Base-by-base conservation (phyloP, 2,329 filamentous ascomycete species). In the Phoma herbarum region DNA sequence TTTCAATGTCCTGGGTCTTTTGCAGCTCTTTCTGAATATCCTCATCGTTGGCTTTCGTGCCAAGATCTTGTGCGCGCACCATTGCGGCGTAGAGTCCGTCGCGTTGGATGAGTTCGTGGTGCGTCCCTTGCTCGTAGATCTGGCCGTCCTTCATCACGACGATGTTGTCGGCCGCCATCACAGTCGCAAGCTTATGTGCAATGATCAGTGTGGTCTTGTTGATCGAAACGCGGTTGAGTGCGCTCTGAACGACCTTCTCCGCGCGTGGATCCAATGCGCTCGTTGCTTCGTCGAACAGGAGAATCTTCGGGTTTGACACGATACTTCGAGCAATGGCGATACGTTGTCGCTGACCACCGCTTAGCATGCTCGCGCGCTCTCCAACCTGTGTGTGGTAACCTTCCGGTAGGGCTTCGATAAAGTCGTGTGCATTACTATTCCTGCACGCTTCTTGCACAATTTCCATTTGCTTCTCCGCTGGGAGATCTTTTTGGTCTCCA, bases 311-410 rank as follows among this genome's bases (percentile, higher is more conserved):
- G 6, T 59, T 43, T 3, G 49, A 51, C 9, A 59, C 46, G 18
- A 59, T 86, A 9, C 49, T 53, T 25, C 57, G 45, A 16, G 57
- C 57, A 20, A 59, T 59, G 9, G 50, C 93, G 26, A 97, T 88
- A 59, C 93, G 90, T 77, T 97, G 93, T 77, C 97, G 96, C 78
- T 97, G 93, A 0, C 93, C 93, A 53, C 93, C 93, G 12, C 59
- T 63, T 7, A 67, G 44, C 44, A 0, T 55, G 18, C 37, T 49
- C 20, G 49, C 57, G 25, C 92, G 88, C 77, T 97, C 92, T 53
- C 94, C 95, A 16, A 97, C 93, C 63, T 95, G 88, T 0, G 94
- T 98, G 63, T 96, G 86, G 70, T 98, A 98, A 1, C 91, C 90
- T 72, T 71, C 56, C 18, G 67, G 65, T 1, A 98, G 83, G 10